Base-by-base conservation (phyloP, 2,329 filamentous ascomycete genomes). In the Metarhizium robertsii region DNA sequence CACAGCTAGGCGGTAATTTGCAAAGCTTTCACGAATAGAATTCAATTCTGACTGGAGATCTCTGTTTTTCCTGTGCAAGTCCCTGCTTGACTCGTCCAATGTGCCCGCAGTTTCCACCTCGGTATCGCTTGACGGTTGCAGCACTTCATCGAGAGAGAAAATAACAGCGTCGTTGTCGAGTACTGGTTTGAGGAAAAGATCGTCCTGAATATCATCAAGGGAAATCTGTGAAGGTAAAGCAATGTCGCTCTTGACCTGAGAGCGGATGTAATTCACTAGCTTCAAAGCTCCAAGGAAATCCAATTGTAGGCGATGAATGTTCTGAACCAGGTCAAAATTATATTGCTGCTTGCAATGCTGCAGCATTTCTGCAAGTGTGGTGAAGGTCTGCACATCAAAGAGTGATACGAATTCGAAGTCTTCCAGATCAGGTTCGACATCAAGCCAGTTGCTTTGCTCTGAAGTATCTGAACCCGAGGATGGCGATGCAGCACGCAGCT, bases 111-210 rank as follows among this genome's bases (percentile, higher is more conserved):
- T 10, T 5, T 8, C 16, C 32, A 76, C 70, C 42, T 76, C 72
- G 10, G 79, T 76, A 18, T 59, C 56, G 47, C 76, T 73, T 20
- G 18, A 29, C 29, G 53, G 52, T 53, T 69, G 67, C 13, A 95
- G 75, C 13, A 74, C 60, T 59, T 96, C 94, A 60, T 95, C 92
- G 20, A 99, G 77, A 55, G 83, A 88, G 67, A 95, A 91, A 36
- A 99, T 82, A 53, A 97, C 75, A 4, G 92, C 88, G 68, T 99
- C 94, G 61, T 96, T 90, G 57, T 94, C 86, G 7, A 99, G 73
- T 4, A 91, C 85, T 0, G 94, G 94, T 66, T 88, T 87, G 57
- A 99, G 77, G 66, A 85, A 95, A 60, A 80, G 79, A 60, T 97
- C 92, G 58, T 90, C 83, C n/a, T 84, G 78, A 59, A 96, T 84